phyloP scores from a whole-genome alignment of 768 basidiomycete species.

The Amanita molliuscula region DNA sequence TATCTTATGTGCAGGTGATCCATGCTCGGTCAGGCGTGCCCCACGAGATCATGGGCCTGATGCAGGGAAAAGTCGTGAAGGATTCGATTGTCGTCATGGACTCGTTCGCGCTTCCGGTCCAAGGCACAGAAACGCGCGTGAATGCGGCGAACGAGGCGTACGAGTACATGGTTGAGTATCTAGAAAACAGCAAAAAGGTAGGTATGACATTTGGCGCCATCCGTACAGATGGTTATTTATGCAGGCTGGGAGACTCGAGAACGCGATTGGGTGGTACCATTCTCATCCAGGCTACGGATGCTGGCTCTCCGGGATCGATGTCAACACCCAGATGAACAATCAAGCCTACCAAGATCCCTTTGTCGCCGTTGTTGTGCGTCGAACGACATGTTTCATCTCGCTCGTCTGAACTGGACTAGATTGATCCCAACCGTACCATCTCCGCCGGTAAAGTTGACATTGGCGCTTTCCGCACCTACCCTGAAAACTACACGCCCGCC shows the following conservation, averaged over 20 bases:
- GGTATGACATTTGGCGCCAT: constrained; percentile 9
- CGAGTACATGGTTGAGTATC: constrained; percentile 97
- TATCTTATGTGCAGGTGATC: constrained; percentile 58
- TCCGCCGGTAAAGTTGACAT: constrained; percentile 99
- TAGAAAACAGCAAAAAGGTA: constrained; percentile 73
- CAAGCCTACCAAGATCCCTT: constrained; percentile 96
- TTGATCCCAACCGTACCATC: constrained; percentile 97
- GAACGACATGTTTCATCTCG: background rate
- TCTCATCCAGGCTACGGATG: constrained; percentile 99
- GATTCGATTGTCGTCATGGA: constrained; percentile 83
- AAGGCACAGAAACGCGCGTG: constrained; percentile 96
- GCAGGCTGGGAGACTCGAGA: constrained; percentile 76
- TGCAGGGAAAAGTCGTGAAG: constrained; percentile 91
- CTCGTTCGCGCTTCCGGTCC: constrained; percentile 93
- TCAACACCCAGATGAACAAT: constrained; percentile 92
- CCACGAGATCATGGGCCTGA: constrained; percentile 98
- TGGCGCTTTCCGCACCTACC: constrained; percentile 96
- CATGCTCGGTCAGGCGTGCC: constrained; percentile 95
- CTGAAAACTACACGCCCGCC: constrained; percentile 87
- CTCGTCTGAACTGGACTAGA: constrained; percentile 31
- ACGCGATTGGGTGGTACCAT: constrained; percentile 96
- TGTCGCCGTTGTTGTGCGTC: constrained; percentile 85
- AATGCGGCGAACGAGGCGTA: constrained; percentile 94
- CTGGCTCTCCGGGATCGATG: constrained; percentile 98
- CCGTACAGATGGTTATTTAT: constrained; percentile 1